Percentiles rank a stretch among this genome's conserved stretches.
Evolutionary conservation across 129 eudicot species (phyloP).

Genomic region (Daucus carota): DNA sequence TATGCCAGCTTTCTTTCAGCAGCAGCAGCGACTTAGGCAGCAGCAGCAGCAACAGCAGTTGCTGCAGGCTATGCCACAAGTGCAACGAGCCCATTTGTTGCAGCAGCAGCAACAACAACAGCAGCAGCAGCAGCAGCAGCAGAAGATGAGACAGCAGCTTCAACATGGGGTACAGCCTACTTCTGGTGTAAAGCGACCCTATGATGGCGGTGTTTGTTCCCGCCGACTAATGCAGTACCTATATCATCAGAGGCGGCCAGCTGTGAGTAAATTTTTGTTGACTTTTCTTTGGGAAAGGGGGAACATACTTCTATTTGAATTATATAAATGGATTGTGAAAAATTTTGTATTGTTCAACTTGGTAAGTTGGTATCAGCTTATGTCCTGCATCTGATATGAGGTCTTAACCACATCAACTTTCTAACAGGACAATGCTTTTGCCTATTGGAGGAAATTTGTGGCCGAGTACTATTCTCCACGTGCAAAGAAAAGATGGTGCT

Average conservation of each 20-base stretch:
- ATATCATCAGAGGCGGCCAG: constrained; percentile 86
- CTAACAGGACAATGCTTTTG: constrained; percentile 69
- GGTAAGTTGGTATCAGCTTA: neutral
- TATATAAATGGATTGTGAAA: neutral
- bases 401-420: neutral
- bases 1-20: constrained; percentile 77
- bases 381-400: neutral
- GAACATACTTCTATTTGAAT: no score
- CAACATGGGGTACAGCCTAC: constrained; percentile 65
- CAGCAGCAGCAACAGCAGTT: constrained; percentile 71
- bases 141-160: constrained; percentile 46
- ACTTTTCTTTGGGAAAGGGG: neutral
- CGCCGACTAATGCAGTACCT: constrained; percentile 87
- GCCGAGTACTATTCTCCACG: constrained; percentile 93
- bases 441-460: constrained; percentile 92
- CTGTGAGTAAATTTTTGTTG: constrained; percentile 48
- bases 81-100: constrained; percentile 77
- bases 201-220: constrained; percentile 82
- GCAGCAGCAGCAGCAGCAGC: constrained; percentile 54
- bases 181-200: constrained; percentile 61
- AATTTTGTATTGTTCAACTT: neutral
- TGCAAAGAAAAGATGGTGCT: constrained; percentile 98
- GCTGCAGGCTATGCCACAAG: constrained; percentile 74
- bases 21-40: constrained; percentile 79
- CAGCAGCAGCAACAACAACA: constrained; percentile 61